Base-by-base conservation (phyloP, 805 yeast species). In the Teunomyces kruisii region DNA sequence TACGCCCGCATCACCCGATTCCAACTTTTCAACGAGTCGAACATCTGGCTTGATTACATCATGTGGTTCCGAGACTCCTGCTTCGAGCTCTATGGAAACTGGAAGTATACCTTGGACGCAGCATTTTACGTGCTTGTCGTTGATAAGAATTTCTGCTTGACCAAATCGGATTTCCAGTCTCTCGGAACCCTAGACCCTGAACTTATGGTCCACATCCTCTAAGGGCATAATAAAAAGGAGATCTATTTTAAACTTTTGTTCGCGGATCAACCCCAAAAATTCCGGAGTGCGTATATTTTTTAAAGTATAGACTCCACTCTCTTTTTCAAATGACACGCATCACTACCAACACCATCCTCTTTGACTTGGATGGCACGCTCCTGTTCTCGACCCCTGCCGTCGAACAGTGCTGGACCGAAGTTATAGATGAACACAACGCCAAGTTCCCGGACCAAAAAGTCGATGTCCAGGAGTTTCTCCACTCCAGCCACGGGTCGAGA, bases 21-120 rank as follows among this genome's bases (percentile, higher is more conserved):
- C 28, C 51, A 54, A 35, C 33, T 67, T 9, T 52, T 51, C 40
- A 42, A 49, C 24, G 35, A 50, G 8, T 32, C 47, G 8, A 63
- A 58, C 41, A 45, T 65, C 13, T 67, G 70, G 72, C 31, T 46
- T 9, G 64, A 62, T 28, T 62, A 44, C 35, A 46, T 57, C 10
- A 13, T 15, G 2, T 55, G 58, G 61, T 63, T 43, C 44, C 52
- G 42, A 24, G 35, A 47, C 2, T 47, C 50, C 30, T 50, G 52
- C 26, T 29, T 36, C 13, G 22, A 30, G 8, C 15, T 38, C 27
- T 40, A 32, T 40, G 54, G 55, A 0, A 42, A 42, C 1, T 52
- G 59, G 58, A 45, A 26, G 37, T 36, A 42, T 24, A 24, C 39
- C 5, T 35, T 50, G 22, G 58, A 56, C 40, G 35, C 19, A 7